phyloP scores from a whole-genome alignment of 371 early-diverging fungal genomes.

The Nematocida major region DNA sequence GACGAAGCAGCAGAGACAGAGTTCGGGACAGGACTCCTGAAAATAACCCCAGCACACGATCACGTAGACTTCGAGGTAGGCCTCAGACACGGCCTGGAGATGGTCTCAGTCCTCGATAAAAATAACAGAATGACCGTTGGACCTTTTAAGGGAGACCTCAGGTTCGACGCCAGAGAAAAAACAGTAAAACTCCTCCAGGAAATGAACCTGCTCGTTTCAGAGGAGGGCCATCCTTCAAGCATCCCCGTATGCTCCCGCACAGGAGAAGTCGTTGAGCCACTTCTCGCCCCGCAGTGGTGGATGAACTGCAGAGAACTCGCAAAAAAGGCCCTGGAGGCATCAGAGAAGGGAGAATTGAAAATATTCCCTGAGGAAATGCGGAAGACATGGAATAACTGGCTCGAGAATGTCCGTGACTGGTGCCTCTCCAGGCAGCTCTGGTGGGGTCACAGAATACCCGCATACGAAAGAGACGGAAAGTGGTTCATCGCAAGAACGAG shows the following conservation, averaged over 20 bases:
- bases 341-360: conserved; percentile 73
- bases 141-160: conserved; percentile 71
- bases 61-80: conserved; percentile 92
- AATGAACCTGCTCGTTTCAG: conserved; percentile 76
- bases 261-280: conserved; percentile 88
- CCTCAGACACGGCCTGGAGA: conserved; percentile 80
- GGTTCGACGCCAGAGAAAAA: conserved; percentile 86
- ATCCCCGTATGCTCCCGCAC: conserved; percentile 83
- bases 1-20: conserved; percentile 82
- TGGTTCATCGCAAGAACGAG: conserved; percentile 81
- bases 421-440: conserved; percentile 90
- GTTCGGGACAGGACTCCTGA: conserved; percentile 97
- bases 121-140: conserved; percentile 79
- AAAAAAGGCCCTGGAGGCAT: conserved; percentile 68
- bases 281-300: conserved; percentile 98
- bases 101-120: conserved; percentile 86
- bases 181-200: conserved; percentile 77
- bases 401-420: conserved; percentile 92
- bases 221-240: conserved; percentile 78
- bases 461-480: conserved; percentile 72
- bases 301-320: conserved; percentile 85
- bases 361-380: conserved; percentile 81
- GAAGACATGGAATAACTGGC: conserved; percentile 89
- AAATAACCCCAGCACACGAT: conserved; percentile 99
- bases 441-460: conserved; percentile 99